Conservation (phyloP, 257 asterid species). For the Solanum tarapatanum region DNA sequence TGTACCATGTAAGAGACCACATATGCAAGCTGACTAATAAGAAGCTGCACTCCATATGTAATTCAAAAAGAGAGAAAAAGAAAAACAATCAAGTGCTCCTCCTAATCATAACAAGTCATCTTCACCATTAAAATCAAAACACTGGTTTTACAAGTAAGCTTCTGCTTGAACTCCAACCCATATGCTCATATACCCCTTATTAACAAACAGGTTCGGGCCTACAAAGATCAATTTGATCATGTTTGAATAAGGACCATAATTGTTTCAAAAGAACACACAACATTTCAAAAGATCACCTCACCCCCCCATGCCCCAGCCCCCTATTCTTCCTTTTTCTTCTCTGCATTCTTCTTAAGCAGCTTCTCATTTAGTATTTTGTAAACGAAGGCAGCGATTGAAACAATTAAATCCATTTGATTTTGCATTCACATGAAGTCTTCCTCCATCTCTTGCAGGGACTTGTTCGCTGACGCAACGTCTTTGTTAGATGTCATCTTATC, state of each 20-base stretch:
- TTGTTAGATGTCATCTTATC: conserved; percentile 96
- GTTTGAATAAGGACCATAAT: neutral
- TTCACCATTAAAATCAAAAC: neutral
- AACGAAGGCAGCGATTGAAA: neutral
- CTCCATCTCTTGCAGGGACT: conserved; percentile 87
- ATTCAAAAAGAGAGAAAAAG: neutral
- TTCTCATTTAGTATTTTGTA: neutral
- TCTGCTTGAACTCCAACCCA: neutral
- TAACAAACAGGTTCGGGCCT: conserved; percentile 1
- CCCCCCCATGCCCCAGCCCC: neutral
- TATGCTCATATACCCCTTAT: neutral
- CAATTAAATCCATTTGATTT: neutral
- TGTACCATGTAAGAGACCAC: neutral
- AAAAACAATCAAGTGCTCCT: neutral
- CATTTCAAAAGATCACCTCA: neutral
- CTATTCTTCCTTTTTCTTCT: conserved; percentile 1
- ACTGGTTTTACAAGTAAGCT: neutral
- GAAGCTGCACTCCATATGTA: neutral
- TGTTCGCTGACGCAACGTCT: conserved; percentile 73
- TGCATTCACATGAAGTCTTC: conserved; percentile 83
- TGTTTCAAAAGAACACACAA: conserved; percentile 1
- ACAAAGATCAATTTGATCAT: conserved; percentile 6
- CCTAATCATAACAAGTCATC: neutral
- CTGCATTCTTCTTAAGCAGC: neutral
- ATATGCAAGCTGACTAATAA: neutral